phyloP scores from a whole-genome alignment of 495 filamentous ascomycete species.

The Jackrogersella minutella region DNA sequence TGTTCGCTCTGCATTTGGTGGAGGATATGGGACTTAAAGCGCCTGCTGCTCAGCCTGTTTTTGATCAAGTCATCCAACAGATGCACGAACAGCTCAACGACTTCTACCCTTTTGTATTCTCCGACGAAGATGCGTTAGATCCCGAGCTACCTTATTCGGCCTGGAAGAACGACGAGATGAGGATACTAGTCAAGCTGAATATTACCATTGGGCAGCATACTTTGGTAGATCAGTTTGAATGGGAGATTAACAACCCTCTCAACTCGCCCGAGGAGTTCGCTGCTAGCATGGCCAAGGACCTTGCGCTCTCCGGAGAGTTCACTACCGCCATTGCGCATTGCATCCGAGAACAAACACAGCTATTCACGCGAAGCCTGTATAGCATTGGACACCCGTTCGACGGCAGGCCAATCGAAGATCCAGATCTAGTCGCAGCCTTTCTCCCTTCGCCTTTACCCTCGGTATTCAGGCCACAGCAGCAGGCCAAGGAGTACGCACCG shows the following conservation, averaged over 20 bases:
- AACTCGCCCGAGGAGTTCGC: slow-evolving; percentile 97
- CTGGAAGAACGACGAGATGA: slow-evolving; percentile 99
- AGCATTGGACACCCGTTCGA: slow-evolving; percentile 94
- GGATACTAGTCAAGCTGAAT: slow-evolving; percentile 92
- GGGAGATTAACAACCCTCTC: slow-evolving; percentile 94
- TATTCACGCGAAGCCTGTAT: slow-evolving; percentile 93
- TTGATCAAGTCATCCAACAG: slow-evolving; percentile 79
- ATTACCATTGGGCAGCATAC: slow-evolving; percentile 97
- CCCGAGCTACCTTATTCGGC: slow-evolving; percentile 89
- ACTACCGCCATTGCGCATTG: slow-evolving; percentile 97
- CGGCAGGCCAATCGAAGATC: slow-evolving; percentile 89
- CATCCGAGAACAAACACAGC: slow-evolving; percentile 92
- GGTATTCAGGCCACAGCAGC: slow-evolving; percentile 86
- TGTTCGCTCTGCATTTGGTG: slow-evolving; percentile 87
- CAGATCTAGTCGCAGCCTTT: slow-evolving; percentile 84
- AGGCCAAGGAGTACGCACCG: slow-evolving; percentile 90
- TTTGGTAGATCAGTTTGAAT: slow-evolving; percentile 96
- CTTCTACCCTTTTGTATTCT: slow-evolving; percentile 88
- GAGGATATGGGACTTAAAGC: slow-evolving; percentile 83
- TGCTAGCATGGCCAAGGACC: slow-evolving; percentile 81
- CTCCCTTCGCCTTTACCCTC: slow-evolving; percentile 82
- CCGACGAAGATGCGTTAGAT: slow-evolving; percentile 90
- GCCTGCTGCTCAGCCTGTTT: slow-evolving; percentile 72
- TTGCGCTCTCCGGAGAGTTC: slow-evolving; percentile 95
- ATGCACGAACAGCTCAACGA: slow-evolving; percentile 91